Base-by-base conservation (phyloP, 2,329 filamentous ascomycete species). In the Clarireedia sp. region DNA sequence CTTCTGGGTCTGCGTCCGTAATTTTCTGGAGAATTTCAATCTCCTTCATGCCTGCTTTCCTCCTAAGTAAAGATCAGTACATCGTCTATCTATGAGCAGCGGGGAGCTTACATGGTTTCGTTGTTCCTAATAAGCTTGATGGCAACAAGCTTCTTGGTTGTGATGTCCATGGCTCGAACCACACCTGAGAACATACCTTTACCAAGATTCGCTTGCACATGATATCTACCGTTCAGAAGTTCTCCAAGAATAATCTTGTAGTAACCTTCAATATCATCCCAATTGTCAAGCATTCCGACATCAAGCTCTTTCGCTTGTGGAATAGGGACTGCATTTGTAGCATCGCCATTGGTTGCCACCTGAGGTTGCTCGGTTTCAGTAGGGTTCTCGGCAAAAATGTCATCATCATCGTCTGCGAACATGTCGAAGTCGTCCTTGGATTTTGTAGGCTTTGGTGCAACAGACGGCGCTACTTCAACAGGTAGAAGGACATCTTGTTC, bases 71-170 rank as follows among this genome's bases (percentile, higher is more conserved):
- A 36, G 36, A 55, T 72, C 49, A 70, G 68, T 54, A 50, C 37
- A 14, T n/a, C 7, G 21, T 24, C n/a, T 14, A 38, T 14, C 16
- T 43, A n/a, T n/a, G 48, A 41, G 24, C 29, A 37, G 14, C 26
- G 48, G 37, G 57, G 60, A 46, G 56, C 63, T 64, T 73, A 76
- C 83, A 96, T 86, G 12, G 89, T 88, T 67, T 96, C 91, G 66
- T 99, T 97, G 71, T 95, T 95, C 60, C 94, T 88, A 72, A 97
- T 95, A 65, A 99, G 94, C 74, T 99, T 99, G 78, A 99, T 88
- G 23, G 94, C 94, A 33, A 97, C 91, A n/a, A 87, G 70, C 63
- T 82, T 81, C 66, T 85, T 85, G 56, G 80, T 88, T 48, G 82
- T 83, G 21, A 86, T 80, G 70, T 96, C 91, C 60, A 82, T 79